Evolutionary conservation across 495 filamentous ascomycete species (phyloP).

Genomic region (Tuber magnatum): DNA sequence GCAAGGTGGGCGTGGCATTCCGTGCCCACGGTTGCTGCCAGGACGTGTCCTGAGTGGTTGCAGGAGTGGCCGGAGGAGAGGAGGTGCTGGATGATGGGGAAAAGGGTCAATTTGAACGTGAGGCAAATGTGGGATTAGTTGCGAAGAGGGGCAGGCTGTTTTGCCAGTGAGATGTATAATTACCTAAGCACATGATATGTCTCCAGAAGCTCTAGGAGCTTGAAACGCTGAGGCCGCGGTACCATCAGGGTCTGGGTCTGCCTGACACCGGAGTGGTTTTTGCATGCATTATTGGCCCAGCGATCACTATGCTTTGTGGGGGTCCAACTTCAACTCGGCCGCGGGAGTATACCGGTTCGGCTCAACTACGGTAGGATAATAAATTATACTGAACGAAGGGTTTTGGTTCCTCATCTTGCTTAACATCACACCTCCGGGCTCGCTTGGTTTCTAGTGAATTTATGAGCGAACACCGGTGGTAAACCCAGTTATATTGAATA

Average conservation of each 20-base stretch:
- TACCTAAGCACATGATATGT: neutral
- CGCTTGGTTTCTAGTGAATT: no score
- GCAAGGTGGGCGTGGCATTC: constrained; percentile 89
- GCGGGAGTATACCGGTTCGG: no score
- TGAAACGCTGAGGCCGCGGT: neutral
- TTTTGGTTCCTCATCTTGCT: no score
- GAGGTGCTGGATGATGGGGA: constrained; percentile 76
- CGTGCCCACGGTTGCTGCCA: constrained; percentile 65
- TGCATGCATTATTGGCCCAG: no score
- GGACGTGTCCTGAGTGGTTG: constrained; percentile 69
- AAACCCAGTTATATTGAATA: no score
- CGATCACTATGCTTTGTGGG: no score
- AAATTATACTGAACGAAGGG: no score
- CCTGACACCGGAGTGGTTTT: neutral
- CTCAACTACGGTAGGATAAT: no score
- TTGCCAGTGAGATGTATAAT: no score
- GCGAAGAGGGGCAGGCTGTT: neutral
- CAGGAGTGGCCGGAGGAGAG: constrained; percentile 62
- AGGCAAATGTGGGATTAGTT: constrained; percentile 70
- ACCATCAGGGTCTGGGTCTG: neutral
- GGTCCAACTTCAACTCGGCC: no score
- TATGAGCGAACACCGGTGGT: no score
- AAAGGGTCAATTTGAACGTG: constrained; percentile 84
- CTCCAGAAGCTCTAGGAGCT: neutral
- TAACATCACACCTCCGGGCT: no score